Evolutionary conservation across 768 basidiomycete genomes (phyloP), one percentile per base, ranked within the genome.

Genomic region (Macrolepiota fuliginosa): DNA sequence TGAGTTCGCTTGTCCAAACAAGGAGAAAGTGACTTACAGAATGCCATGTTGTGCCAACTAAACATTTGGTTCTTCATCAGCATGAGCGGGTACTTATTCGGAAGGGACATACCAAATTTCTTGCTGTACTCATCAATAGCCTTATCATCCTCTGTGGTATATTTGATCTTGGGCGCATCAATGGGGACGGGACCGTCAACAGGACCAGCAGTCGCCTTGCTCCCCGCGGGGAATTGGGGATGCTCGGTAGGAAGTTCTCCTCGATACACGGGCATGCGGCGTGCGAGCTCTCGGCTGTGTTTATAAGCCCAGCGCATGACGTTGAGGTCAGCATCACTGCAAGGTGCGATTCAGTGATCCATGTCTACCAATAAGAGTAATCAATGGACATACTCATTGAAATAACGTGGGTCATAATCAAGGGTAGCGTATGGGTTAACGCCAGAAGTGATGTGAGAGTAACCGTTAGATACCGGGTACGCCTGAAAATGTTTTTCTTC

Each of bases 291-390:
- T 1, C 86, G 77, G 3, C 68, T 57, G 56, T 77, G 78, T 64
- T 89, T 89, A 69, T 87, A 89, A 0, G 67, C 74, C 77, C 83
- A 83, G 56, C 73, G 73, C 49, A 87, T 63, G 22, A 79, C 71
- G 0, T 68, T 76, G 5, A 88, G 22, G 65, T 85, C 83, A 10
- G 75, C 75, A 2, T 73, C 69, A 13, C 79, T 81, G 4, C 24
- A 60, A 58, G 47, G 51, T 13, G 51, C 15, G n/a, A 15, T 46
- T 45, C 35, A 42, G 25, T 27, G n/a, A 17, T 13, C 1, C 15
- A 24, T 24, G 17, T 27, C 17, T 7, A 13, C 7, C 15, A 2
- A 24, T 32, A 27, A 7, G 12, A 2, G n/a, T 32, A 25, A 7
- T 24, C 37, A 13, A 57, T 19, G 7, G 37, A 68, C 78, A 54